Percentiles rank a stretch among this genome's conserved stretches.
phyloP scores from a whole-genome alignment of 805 yeast genomes.

The Sugiyamaella floridensis region DNA sequence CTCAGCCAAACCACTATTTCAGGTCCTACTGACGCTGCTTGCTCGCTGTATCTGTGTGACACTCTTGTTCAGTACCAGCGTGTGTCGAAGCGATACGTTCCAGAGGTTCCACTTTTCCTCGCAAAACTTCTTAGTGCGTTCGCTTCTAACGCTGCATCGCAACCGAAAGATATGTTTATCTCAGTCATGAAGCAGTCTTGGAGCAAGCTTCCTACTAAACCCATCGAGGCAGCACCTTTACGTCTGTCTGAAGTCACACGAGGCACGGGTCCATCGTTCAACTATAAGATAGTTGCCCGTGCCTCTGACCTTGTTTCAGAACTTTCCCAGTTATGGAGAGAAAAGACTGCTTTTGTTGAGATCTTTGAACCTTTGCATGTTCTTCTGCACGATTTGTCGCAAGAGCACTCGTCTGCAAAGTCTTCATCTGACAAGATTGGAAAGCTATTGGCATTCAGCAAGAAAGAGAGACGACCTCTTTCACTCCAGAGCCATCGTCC shows the following conservation, averaged over 20 bases:
- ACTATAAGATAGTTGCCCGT: neutral
- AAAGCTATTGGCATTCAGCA: conserved; percentile 44
- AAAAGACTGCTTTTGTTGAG: conserved; percentile 55
- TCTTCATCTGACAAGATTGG: conserved; percentile 34
- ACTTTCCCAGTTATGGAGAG: conserved; percentile 46
- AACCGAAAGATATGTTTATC: neutral
- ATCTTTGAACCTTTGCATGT: conserved; percentile 42
- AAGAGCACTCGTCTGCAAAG: neutral
- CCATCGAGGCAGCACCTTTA: neutral
- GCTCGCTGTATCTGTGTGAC: conserved; percentile 63
- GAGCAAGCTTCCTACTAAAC: neutral
- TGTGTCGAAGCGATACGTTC: conserved; percentile 69
- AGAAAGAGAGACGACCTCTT: conserved; percentile 57
- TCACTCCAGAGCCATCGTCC: conserved; percentile 78
- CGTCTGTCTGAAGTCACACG: neutral
- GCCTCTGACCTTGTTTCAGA: neutral
- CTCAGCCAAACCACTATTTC: conserved; percentile 46
- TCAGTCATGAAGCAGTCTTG: neutral
- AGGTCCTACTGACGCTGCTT: conserved; percentile 40
- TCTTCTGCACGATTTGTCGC: conserved; percentile 33
- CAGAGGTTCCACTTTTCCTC: conserved; percentile 59
- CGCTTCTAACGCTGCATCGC: neutral
- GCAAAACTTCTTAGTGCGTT: conserved; percentile 6
- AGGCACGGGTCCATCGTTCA: neutral
- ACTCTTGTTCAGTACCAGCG: conserved; percentile 66